Base-by-base conservation (phyloP, 495 filamentous ascomycete genomes). In the Aspergillus cavernicola region DNA sequence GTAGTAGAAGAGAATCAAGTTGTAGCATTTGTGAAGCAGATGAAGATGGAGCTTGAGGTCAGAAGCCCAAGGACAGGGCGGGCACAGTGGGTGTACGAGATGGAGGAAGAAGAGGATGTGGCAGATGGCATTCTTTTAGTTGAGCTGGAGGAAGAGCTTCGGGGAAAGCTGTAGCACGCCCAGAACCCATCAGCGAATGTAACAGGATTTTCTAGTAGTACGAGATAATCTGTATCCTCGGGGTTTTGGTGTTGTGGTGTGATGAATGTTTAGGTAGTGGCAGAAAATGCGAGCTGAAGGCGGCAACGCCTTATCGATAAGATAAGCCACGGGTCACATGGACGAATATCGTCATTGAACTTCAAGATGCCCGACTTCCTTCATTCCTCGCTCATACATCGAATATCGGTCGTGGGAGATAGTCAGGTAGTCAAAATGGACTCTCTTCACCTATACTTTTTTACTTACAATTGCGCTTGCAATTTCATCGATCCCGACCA, bases 381-480 rank as follows among this genome's bases (percentile, higher is more conserved):
- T 33, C 9, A 10, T 11, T 33, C 12, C 11, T n/a, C 31, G 2
- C 31, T 33, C 31, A 33, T n/a, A n/a, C n/a, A n/a, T 11, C 4
- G 4, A 11, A 33, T 33, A 33, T n/a, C 11, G 11, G 11, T n/a
- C 12, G 13, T 28, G 6, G 4, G 9, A 23, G 9, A 28, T 5
- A 29, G 4, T 9, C 9, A 29, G 26, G 9, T 29, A 8, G 28
- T 10, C 48, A 65, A 57, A 4, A 78, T 83, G 80, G 69, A 78
- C 6, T 56, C 65, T 10, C 63, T 86, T 2, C 67, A 64, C 23
- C 56, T 91, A 43, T 90, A 93, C 63, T 76, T 95, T 35, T 69
- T 95, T 29, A 96, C 93, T 26, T 95, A 92, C 70, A 98, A 98
- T 66, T 96, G 91, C 61, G 93, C 81, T 13, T 80, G 85, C 41